Evolutionary conservation across 305 asterid species (phyloP).

Genomic region (Solanum hybrid): DNA sequence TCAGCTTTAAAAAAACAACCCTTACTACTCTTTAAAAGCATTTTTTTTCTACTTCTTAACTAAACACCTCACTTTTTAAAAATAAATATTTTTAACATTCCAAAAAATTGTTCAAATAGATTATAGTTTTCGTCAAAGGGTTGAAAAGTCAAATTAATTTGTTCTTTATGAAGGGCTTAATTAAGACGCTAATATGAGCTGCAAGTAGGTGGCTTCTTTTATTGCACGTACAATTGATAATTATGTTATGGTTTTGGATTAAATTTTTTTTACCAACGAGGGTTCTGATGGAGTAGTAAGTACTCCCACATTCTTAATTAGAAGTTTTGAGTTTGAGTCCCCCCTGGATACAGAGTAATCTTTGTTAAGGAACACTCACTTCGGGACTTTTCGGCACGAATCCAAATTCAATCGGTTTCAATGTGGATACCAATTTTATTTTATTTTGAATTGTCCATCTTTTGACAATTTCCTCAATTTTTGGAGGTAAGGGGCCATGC

Average conservation of each 20-base stretch:
- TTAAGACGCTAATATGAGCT: not conserved
- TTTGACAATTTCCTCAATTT: not conserved
- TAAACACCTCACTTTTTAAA: not conserved
- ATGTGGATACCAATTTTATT: too few species aligned
- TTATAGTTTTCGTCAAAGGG: not conserved
- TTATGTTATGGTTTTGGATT: not conserved
- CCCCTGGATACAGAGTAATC: too few species aligned
- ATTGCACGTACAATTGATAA: not conserved
- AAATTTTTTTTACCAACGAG: not conserved
- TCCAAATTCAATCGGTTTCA: rapidly evolving
- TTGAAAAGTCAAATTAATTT: not conserved
- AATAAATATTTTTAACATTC: not conserved
- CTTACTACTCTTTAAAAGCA: not conserved
- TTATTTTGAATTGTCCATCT: not conserved
- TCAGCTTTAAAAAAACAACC: not conserved
- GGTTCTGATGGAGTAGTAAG: too few species aligned
- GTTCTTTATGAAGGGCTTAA: not conserved
- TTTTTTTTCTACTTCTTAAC: not conserved
- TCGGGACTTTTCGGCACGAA: too few species aligned
- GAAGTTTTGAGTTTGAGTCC: too few species aligned
- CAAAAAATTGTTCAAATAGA: not conserved
- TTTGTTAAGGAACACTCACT: not conserved
- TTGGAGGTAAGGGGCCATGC: not conserved
- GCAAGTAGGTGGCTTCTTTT: not conserved
- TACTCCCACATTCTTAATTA: rapidly evolving